Evolutionary conservation across 768 basidiomycete genomes (phyloP).

Genomic region (Pilatotrama ljubarskyi): DNA sequence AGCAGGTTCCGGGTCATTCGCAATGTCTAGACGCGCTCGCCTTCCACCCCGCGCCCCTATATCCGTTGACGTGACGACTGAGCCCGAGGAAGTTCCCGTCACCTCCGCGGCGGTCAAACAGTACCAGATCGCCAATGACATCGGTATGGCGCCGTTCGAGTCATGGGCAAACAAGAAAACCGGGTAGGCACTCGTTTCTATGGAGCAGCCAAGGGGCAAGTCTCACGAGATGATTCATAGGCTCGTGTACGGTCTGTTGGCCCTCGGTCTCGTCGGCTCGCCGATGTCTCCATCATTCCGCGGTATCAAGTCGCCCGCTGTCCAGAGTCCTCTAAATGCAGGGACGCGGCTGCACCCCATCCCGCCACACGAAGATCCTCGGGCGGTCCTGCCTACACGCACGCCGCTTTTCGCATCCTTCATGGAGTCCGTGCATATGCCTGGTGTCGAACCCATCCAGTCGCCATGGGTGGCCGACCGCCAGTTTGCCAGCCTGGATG

Average conservation of each 20-base stretch:
- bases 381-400: conserved; percentile 21
- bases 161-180: conserved; percentile 25
- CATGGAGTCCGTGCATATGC: conserved; percentile 23
- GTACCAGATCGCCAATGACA: conserved; percentile 17
- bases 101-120: conserved; percentile 16
- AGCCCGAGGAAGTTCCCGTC: conserved; percentile 16
- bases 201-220: not conserved
- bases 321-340: not conserved
- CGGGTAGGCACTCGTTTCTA: conserved; percentile 5
- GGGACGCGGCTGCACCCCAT: conserved; percentile 15
- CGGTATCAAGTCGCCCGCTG: conserved; percentile 12
- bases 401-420: conserved; percentile 26
- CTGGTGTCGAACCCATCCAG: conserved; percentile 23
- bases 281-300: conserved; percentile 19
- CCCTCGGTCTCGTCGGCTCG: conserved; percentile 23
- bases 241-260: conserved; percentile 23
- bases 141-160: conserved; percentile 26
- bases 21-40: conserved; percentile 10
- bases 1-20: conserved; percentile 17
- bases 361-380: conserved; percentile 19
- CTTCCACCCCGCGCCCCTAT: conserved; percentile 15
- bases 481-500: conserved; percentile 19
- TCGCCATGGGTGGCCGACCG: conserved; percentile 26
- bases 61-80: conserved; percentile 14
- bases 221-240: conserved; percentile 1